phyloP scores from a whole-genome alignment of 129 eudicot species.

The Deinandra increscens region DNA sequence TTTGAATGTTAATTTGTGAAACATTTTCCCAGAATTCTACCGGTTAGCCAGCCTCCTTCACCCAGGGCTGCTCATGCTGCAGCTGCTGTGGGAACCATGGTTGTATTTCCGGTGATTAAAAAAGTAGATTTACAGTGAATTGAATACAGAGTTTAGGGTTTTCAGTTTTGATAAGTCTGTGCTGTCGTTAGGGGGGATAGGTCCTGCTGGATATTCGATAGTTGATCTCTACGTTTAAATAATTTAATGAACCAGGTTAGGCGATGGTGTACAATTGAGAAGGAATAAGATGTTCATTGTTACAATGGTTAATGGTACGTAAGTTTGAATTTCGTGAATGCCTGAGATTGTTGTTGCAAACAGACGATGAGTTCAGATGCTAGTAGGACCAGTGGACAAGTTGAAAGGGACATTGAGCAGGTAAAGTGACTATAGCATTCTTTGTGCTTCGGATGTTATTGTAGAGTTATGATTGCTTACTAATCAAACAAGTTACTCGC shows the following conservation, averaged over 20 bases:
- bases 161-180: conserved; percentile 30
- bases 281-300: conserved; percentile 23
- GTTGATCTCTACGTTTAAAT: conserved; percentile 90
- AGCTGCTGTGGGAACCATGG: conserved; percentile 96
- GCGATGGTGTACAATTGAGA: conserved; percentile 10
- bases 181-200: conserved; percentile 87
- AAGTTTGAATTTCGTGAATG: conserved; percentile 8
- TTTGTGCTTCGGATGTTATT: too few species aligned
- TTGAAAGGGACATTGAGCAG: conserved; percentile 49
- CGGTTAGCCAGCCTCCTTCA: conserved; percentile 93
- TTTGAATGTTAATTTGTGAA: conserved; percentile 22
- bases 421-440: neutral
- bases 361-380: conserved; percentile 43
- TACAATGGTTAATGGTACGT: conserved; percentile 19
- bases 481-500: neutral
- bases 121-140: neutral
- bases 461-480: too few species aligned
- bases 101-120: conserved; percentile 87
- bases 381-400: conserved; percentile 44
- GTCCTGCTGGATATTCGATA: conserved; percentile 95
- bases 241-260: conserved; percentile 18
- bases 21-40: conserved; percentile 53
- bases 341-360: conserved; percentile 21
- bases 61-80: conserved; percentile 98
- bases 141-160: neutral